Evolutionary conservation across 2,329 filamentous ascomycete genomes (phyloP).

Genomic region (Aspergillus fructus): DNA sequence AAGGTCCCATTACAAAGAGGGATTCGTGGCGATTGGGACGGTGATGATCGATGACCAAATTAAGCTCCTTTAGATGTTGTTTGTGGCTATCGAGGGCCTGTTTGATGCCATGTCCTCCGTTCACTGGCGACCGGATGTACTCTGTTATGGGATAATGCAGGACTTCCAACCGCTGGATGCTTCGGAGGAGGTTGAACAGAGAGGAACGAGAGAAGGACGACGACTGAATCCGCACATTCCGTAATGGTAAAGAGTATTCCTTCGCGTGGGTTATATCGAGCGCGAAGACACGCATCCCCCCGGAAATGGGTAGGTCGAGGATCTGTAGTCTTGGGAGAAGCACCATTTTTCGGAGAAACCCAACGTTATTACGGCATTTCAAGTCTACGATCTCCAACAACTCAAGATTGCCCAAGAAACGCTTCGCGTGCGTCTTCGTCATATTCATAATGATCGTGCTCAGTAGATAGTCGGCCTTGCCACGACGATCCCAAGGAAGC

Average conservation of each 20-base stretch:
- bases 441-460: neutral
- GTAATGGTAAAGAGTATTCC: neutral
- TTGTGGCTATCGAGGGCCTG: neutral
- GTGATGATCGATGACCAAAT: neutral
- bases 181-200: neutral
- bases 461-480: neutral
- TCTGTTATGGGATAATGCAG: neutral
- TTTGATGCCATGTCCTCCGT: neutral
- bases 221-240: neutral
- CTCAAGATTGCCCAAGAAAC: too few relatives aligned
- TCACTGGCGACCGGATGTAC: neutral
- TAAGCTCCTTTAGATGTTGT: neutral
- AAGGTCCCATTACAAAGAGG: too few relatives aligned
- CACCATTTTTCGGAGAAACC: too few relatives aligned
- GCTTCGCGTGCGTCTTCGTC: too few relatives aligned
- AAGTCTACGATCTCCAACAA: too few relatives aligned
- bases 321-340: neutral
- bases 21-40: neutral
- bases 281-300: neutral
- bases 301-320: neutral
- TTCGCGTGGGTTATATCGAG: rapidly evolving
- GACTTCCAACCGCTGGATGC: neutral
- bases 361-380: too few relatives aligned
- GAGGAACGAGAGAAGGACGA: neutral
- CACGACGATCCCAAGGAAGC: neutral